These are phyloP conservation scores for Hymenoscyphus albidus DNA, from an alignment of 2,329 filamentous ascomycete species.

Conservation along the genomic window DNA sequence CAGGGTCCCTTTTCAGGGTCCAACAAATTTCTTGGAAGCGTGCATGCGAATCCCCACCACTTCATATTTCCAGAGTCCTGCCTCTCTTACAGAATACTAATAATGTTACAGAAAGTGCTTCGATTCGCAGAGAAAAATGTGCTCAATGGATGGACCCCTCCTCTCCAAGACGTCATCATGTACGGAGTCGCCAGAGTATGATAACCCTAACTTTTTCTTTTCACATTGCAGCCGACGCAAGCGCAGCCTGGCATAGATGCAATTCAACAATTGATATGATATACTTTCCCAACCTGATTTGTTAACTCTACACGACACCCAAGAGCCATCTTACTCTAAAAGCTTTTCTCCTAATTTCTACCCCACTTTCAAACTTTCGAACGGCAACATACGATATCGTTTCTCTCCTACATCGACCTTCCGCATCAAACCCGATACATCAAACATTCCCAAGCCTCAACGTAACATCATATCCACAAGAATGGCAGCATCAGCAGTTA, in stretches of 20 bases:
- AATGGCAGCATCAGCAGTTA: slow-evolving; percentile 31
- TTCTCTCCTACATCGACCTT: background rate
- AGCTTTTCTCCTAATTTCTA: background rate
- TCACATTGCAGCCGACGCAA: background rate
- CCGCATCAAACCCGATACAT: background rate
- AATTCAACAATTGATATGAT: background rate
- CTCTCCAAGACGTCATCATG: background rate
- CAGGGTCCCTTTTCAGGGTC: background rate
- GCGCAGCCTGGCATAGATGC: background rate
- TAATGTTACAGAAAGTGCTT: background rate
- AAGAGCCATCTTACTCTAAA: background rate
- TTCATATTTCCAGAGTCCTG: background rate
- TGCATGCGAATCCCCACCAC: background rate
- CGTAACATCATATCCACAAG: background rate
- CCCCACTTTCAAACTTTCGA: slow-evolving; percentile 5
- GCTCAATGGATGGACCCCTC: background rate
- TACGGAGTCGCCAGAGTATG: background rate
- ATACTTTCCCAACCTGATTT: slow-evolving; percentile 2
- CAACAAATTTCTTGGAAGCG: background rate
- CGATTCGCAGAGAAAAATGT: background rate
- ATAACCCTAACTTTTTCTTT: background rate
- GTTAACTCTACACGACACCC: background rate
- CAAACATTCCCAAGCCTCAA: background rate
- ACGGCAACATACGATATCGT: background rate
- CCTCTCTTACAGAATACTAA: background rate